phyloP scores from a whole-genome alignment of 2,329 filamentous ascomycete genomes.

The Dothidotthia symphoricarpi region DNA sequence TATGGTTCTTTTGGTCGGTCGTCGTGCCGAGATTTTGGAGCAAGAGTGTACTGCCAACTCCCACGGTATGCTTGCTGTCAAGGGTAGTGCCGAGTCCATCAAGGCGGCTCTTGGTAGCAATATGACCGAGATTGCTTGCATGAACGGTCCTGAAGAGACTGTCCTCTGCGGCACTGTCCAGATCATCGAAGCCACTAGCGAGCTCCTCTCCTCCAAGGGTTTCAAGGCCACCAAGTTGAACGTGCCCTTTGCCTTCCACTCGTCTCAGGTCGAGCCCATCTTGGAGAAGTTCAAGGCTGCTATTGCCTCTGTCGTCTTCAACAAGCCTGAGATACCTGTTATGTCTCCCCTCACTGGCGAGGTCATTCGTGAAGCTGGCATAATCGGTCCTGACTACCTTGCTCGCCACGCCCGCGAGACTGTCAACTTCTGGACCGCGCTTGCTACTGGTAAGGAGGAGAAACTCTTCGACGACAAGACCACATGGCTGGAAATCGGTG shows the following conservation, averaged over 20 bases:
- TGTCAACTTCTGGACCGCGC: conserved; percentile 66
- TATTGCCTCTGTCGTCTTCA: conserved; percentile 56
- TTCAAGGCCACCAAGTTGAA: conserved; percentile 64
- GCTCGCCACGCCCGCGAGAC: conserved; percentile 64
- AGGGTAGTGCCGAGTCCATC: conserved; percentile 53
- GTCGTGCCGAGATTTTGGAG: conserved; percentile 64
- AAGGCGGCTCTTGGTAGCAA: conserved; percentile 52
- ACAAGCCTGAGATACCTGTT: conserved; percentile 59
- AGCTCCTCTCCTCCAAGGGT: conserved; percentile 51
- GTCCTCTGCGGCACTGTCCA: conserved; percentile 66
- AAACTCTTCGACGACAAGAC: conserved; percentile 64
- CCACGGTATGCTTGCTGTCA: conserved; percentile 65
- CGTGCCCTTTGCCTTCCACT: conserved; percentile 67
- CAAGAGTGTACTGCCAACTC: conserved; percentile 64
- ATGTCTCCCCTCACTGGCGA: conserved; percentile 66
- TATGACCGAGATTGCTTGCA: conserved; percentile 63
- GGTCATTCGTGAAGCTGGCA: conserved; percentile 57
- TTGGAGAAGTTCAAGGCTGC: conserved; percentile 58
- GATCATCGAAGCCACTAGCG: conserved; percentile 56
- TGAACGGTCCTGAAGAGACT: conserved; percentile 73
- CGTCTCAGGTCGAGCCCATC: conserved; percentile 63
- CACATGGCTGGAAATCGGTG: conserved; percentile 71
- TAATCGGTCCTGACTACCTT: conserved; percentile 62
- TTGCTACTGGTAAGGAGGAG: conserved; percentile 59
- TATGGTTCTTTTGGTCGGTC: conserved; percentile 69